Evolutionary conservation across 306 rosid genomes (phyloP).

Genomic region (Quercus engelmannii): DNA sequence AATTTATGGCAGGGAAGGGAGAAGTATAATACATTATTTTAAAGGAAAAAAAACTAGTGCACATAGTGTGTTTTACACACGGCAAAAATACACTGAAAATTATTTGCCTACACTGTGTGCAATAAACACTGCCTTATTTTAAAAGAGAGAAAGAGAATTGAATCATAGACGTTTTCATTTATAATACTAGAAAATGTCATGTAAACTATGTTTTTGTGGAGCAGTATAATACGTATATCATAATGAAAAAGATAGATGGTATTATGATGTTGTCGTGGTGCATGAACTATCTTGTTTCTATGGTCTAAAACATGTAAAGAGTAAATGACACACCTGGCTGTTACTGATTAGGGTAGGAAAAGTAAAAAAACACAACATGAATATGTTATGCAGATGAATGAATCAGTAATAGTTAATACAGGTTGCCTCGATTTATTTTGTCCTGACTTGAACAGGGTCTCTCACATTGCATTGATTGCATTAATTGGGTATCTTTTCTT

Average conservation of each 20-base stretch:
- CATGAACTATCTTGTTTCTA: neutral
- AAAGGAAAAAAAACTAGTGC: too few species aligned
- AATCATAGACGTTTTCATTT: too few species aligned
- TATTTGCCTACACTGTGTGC: too few species aligned
- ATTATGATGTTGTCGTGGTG: constrained; percentile 25
- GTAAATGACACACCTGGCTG: constrained; percentile 1
- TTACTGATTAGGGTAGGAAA: neutral
- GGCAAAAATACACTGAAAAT: too few species aligned
- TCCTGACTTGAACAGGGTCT: neutral
- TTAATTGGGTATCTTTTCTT: neutral
- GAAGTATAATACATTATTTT: neutral
- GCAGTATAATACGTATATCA: neutral
- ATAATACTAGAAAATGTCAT: too few species aligned
- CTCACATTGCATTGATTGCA: neutral
- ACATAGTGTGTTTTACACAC: too few species aligned
- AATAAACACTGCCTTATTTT: too few species aligned
- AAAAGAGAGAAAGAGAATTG: too few species aligned
- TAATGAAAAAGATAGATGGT: neutral
- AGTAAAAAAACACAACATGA: neutral
- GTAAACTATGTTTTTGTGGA: neutral
- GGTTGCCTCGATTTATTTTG: neutral
- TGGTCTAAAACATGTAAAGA: neutral
- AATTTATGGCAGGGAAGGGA: constrained; percentile 17
- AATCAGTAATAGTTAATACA: neutral
- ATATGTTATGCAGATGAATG: neutral